Evolutionary conservation across 192 early-diverging fungal species (phyloP), one percentile per base, ranked within the genome.

Genomic region (Entomortierella parvispora): DNA sequence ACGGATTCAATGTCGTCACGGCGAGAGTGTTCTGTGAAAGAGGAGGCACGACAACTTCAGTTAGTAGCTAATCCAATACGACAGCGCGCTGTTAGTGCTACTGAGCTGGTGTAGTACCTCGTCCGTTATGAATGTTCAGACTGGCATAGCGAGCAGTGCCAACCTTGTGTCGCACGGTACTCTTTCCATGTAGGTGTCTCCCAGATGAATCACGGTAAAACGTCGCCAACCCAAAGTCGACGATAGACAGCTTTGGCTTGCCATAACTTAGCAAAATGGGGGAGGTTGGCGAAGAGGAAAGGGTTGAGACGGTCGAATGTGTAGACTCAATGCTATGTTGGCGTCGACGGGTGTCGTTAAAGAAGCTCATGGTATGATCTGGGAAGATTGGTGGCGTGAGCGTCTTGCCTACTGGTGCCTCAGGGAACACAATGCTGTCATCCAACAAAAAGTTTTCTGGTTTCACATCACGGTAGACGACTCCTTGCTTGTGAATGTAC

Each of bases 121-220:
- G 72, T 20, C 94, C 94, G 28, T 89, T 85, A 77, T 96, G 95
- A 25, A 94, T 92, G 68, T 94, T 91, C 59, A 96, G 87, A 46
- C 84, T 86, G 60, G 93, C 92, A 80, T 96, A 96, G 3, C 95
- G 87, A 5, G 95, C 95, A 5, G 95, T 96, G 4, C 95, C 95
- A 54, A 82, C 82, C 45, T 86, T 86, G 58, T 85, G 70, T 37
- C 69, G 81, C 11, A 67, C 70, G 22, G 51, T 66, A 25, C 82
- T 81, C 10, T 56, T 62, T 46, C 82, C 82, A 3, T 81, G 71
- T 9, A 81, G 80, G 26, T 84, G 82, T 29, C 80, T 80, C 10
- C 81, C 68, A 1, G 82, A 80, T 14, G 69, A 44, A 59, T 86
- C 72, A 10, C 81, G 58, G 60, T 84, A 88, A 29, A 56, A 75